phyloP scores from a whole-genome alignment of 2,329 filamentous ascomycete genomes.

The Rugonectria rugulosa region DNA sequence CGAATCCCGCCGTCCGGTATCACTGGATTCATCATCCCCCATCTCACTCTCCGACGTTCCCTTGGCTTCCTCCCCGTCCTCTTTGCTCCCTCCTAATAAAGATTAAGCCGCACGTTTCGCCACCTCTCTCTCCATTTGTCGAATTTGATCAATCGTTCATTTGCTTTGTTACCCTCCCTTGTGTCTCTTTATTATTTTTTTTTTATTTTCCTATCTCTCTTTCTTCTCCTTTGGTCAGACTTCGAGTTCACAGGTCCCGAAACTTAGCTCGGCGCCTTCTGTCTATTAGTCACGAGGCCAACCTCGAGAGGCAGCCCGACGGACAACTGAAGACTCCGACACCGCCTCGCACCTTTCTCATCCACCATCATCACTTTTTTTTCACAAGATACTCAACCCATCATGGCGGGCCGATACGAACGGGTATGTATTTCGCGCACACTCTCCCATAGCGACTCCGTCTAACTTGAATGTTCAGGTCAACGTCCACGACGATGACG shows the following conservation, averaged over 20 bases:
- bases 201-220: no score
- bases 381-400: slow-evolving; percentile 33
- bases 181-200: not conserved
- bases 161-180: not conserved
- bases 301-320: slow-evolving; percentile 36
- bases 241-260: slow-evolving; percentile 1
- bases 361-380: slow-evolving; percentile 3
- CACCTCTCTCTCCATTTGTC: slow-evolving; percentile 11
- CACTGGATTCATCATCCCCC: not conserved
- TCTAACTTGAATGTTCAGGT: slow-evolving; percentile 51
- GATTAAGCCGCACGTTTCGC: slow-evolving; percentile 4
- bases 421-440: slow-evolving; percentile 53
- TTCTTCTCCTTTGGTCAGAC: not conserved
- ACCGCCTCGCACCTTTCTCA: slow-evolving; percentile 11
- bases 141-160: slow-evolving; percentile 23
- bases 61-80: slow-evolving; percentile 21
- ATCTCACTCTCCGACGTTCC: slow-evolving; percentile 26
- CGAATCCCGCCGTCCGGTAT: not conserved
- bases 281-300: slow-evolving; percentile 27
- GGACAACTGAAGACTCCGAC: slow-evolving; percentile 23
- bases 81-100: no score
- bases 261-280: slow-evolving; percentile 9
- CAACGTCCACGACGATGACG: slow-evolving; percentile 66
- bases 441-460: not conserved
- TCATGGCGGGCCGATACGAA: slow-evolving; percentile 65